Evolutionary conservation across 2,329 filamentous ascomycete species (phyloP).

Genomic region (Apiospora pterosperma): DNA sequence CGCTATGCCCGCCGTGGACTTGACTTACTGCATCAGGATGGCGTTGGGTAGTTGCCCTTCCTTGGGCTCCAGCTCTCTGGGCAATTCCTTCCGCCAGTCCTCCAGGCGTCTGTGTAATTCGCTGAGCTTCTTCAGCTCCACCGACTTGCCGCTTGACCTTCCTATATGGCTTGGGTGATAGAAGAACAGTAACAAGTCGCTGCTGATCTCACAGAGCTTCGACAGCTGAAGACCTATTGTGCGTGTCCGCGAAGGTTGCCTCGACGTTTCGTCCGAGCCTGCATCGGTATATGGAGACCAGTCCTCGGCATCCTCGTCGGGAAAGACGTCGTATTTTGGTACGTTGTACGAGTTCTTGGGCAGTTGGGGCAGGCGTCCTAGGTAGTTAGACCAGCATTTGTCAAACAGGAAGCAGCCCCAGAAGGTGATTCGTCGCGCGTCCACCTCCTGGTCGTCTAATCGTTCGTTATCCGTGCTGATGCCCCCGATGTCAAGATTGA

Average conservation of each 20-base stretch:
- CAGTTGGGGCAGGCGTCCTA: conserved; percentile 86
- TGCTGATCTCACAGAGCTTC: conserved; percentile 87
- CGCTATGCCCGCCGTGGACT: conserved; percentile 32
- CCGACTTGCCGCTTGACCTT: conserved; percentile 66
- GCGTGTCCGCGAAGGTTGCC: conserved; percentile 79
- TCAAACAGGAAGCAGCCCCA: conserved; percentile 99
- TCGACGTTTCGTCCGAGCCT: conserved; percentile 68
- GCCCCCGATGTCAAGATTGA: conserved; percentile 78
- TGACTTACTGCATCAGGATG: conserved; percentile 72
- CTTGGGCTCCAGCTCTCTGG: conserved; percentile 81
- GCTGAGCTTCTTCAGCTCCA: conserved; percentile 87
- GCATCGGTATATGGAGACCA: conserved; percentile 90
- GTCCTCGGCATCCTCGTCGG: conserved; percentile 76
- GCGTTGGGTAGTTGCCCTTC: conserved; percentile 88
- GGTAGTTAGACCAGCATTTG: conserved; percentile 98
- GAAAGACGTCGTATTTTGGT: conserved; percentile 87
- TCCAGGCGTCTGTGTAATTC: conserved; percentile 88
- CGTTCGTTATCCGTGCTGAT: conserved; percentile 54
- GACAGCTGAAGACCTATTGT: conserved; percentile 79
- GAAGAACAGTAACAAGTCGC: conserved; percentile 83
- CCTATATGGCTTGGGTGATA: conserved; percentile 75
- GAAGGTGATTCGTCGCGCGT: conserved; percentile 87
- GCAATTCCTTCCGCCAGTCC: conserved; percentile 80
- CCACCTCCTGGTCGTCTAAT: conserved; percentile 78
- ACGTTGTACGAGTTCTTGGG: conserved; percentile 77